These are phyloP conservation scores for Exidia glandulosa DNA, from an alignment of 768 basidiomycete genomes.

Conservation along the genomic window DNA sequence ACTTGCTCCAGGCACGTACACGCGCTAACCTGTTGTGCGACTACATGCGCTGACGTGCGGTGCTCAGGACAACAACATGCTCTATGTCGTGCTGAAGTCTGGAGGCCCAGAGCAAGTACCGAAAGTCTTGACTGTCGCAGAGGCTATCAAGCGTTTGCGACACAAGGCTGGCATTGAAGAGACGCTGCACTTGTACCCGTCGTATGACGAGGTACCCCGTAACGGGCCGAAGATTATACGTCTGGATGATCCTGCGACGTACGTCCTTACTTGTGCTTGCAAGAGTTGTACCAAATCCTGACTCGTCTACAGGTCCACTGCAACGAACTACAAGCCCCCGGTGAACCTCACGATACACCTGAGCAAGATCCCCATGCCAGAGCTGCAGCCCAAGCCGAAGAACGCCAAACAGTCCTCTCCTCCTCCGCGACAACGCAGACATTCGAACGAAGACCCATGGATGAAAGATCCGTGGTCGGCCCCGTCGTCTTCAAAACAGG, in stretches of 20 bases:
- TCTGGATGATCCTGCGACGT: conserved; percentile 31
- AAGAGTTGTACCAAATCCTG: conserved; percentile 1
- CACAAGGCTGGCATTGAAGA: conserved; percentile 63
- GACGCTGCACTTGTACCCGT: conserved; percentile 66
- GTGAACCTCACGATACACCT: conserved; percentile 59
- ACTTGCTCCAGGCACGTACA: conserved; percentile 44
- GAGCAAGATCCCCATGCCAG: conserved; percentile 82
- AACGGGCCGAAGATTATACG: conserved; percentile 61
- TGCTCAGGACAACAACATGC: conserved; percentile 62
- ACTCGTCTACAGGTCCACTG: conserved; percentile 1
- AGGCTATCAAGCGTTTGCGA: conserved; percentile 65
- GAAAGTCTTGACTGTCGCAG: conserved; percentile 71
- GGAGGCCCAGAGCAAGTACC: conserved; percentile 52
- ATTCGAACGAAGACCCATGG: background rate
- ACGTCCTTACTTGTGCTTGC: background rate
- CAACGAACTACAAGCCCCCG: conserved; percentile 46
- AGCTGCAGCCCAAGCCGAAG: conserved; percentile 43
- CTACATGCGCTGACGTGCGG: background rate
- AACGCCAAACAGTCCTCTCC: background rate
- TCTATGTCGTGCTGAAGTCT: conserved; percentile 67
- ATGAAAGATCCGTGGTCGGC: background rate
- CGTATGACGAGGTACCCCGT: conserved; percentile 44
- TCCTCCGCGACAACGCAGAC: background rate
- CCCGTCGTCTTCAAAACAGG: background rate
- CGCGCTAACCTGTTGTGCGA: background rate